phyloP scores from a whole-genome alignment of 164 flowering plant genomes.

The Macadamia integrifolia region DNA sequence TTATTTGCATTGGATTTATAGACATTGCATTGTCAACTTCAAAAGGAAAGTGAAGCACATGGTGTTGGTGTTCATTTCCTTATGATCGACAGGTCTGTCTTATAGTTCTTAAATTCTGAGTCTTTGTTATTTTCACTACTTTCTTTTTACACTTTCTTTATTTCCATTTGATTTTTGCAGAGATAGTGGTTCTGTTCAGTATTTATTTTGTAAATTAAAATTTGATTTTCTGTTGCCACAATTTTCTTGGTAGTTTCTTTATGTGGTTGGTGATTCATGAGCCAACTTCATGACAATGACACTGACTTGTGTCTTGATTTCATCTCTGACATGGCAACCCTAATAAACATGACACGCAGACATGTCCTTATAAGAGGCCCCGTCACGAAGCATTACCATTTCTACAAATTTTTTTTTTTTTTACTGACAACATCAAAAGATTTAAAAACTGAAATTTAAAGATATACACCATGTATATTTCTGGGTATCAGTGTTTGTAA shows the following conservation, averaged over 20 bases:
- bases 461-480: too few species aligned
- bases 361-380: too few species aligned
- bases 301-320: too few species aligned
- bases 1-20: conserved; percentile 19
- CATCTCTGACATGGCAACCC: too few species aligned
- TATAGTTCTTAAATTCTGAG: neutral
- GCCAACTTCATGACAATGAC: too few species aligned
- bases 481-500: too few species aligned
- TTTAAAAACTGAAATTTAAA: too few species aligned
- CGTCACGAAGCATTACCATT: too few species aligned
- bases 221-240: neutral
- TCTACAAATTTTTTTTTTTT: too few species aligned
- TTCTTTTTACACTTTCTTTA: neutral
- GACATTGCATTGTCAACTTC: conserved; percentile 52
- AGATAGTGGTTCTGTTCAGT: neutral
- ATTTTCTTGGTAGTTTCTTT: neutral
- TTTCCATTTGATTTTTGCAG: neutral
- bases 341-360: too few species aligned
- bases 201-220: neutral
- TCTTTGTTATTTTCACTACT: neutral
- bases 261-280: too few species aligned
- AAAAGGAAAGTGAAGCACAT: conserved; percentile 42
- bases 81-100: conserved; percentile 72
- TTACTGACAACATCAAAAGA: too few species aligned
- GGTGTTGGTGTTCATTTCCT: conserved; percentile 43